Conservation (phyloP, 1,284 basidiomycete genomes). For the Naganishia sp. region DNA sequence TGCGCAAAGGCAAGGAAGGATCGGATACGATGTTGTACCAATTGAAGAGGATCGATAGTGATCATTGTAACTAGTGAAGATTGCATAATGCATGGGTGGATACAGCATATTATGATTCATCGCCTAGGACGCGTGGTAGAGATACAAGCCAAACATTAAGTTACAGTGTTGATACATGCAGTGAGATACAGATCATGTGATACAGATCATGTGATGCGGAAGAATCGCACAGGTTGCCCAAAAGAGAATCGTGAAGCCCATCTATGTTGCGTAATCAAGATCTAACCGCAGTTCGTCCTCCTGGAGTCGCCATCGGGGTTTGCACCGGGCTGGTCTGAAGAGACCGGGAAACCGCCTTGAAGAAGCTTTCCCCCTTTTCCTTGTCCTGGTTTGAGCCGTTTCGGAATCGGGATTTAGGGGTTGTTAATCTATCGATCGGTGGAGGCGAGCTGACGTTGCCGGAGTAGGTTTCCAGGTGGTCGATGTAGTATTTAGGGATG, state of each 20-base stretch:
- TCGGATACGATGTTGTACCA: slow-evolving; percentile 46
- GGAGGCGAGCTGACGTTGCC: slow-evolving; percentile 18
- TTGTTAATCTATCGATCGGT: slow-evolving; percentile 10
- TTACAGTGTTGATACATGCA: slow-evolving; percentile 22
- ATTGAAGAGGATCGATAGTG: slow-evolving; percentile 12
- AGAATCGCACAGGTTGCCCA: background rate
- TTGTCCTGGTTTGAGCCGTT: slow-evolving; percentile 18
- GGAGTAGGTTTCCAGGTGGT: slow-evolving; percentile 28
- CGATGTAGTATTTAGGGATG: slow-evolving; percentile 47
- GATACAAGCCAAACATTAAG: slow-evolving; percentile 19
- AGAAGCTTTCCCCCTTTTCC: slow-evolving; percentile 22
- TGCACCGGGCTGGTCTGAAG: slow-evolving; percentile 20
- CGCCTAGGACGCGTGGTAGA: background rate
- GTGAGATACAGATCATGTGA: slow-evolving; percentile 4
- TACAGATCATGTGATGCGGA: background rate
- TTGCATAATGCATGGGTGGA: slow-evolving; percentile 6
- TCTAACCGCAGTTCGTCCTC: slow-evolving; percentile 15
- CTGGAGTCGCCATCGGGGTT: slow-evolving; percentile 15
- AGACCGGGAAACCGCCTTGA: slow-evolving; percentile 26
- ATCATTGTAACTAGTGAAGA: background rate
- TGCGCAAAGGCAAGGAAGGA: slow-evolving; percentile 39
- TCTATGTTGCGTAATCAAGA: slow-evolving; percentile 12
- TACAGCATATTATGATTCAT: slow-evolving; percentile 1
- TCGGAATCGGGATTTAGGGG: slow-evolving; percentile 13
- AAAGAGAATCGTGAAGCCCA: background rate